Evolutionary conservation across 2,329 filamentous ascomycete genomes (phyloP).

Genomic region (Trichoderma sp.): DNA sequence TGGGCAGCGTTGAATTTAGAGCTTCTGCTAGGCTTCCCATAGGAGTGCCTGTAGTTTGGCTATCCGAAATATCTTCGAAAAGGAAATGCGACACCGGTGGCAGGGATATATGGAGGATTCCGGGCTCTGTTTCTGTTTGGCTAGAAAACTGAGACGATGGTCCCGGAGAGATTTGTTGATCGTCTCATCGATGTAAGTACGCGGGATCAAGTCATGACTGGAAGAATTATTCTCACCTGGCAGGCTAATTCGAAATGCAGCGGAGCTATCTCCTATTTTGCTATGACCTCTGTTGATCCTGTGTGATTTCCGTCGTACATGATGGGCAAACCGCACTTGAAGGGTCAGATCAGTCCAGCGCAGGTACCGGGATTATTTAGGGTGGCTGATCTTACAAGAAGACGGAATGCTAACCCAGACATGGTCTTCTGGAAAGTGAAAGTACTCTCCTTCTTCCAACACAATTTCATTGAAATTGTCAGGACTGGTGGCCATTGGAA

Average conservation of each 20-base stretch:
- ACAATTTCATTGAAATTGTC: not conserved
- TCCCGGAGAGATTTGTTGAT: not conserved
- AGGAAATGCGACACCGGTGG: not conserved
- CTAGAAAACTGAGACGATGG: not conserved
- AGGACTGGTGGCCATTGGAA: not conserved
- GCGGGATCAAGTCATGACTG: not conserved
- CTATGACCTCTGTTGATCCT: not conserved
- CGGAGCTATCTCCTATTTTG: not conserved
- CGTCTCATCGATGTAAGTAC: not conserved
- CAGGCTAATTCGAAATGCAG: not conserved
- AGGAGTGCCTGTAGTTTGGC: not conserved
- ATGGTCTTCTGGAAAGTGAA: not conserved
- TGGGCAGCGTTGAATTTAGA: not conserved
- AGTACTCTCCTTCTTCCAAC: not conserved
- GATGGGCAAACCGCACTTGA: slow-evolving; percentile 3
- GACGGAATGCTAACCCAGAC: not conserved
- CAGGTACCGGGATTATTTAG: not conserved
- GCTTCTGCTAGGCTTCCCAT: not conserved
- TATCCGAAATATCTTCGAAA: not conserved
- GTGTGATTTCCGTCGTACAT: not conserved
- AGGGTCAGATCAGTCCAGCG: not conserved
- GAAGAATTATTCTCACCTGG: not conserved
- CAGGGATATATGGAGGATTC: not conserved
- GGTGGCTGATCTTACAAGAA: not conserved
- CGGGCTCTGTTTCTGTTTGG: not conserved